Evolutionary conservation across 331 rosid genomes (phyloP).

Genomic region (Quercus phellos): DNA sequence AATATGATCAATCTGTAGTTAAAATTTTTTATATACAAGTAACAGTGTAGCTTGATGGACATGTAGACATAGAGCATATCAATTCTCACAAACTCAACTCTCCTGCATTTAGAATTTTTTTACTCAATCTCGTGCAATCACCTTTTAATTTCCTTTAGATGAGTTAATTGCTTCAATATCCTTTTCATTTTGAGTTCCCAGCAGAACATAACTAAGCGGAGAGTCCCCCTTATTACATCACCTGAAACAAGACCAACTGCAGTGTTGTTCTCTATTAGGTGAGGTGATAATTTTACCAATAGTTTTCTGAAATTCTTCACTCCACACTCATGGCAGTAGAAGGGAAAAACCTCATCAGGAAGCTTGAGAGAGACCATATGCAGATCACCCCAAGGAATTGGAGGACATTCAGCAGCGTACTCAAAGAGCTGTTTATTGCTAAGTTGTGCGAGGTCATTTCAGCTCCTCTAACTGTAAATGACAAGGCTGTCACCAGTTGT

Average conservation of each 20-base stretch:
- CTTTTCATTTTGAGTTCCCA: constrained; percentile 16
- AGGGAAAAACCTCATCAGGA: constrained; percentile 78
- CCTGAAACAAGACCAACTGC: constrained; percentile 7
- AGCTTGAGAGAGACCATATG: constrained; percentile 97
- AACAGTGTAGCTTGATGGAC: background rate
- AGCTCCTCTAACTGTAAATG: constrained; percentile 91
- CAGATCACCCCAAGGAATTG: constrained; percentile 90
- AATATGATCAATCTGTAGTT: background rate
- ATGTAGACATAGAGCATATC: constrained; percentile 8
- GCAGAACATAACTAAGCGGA: background rate
- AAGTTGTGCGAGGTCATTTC: constrained; percentile 86
- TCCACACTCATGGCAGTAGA: constrained; percentile 25
- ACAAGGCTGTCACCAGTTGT: constrained; percentile 92
- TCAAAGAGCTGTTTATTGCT: constrained; percentile 87
- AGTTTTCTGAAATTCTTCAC: constrained; percentile 20
- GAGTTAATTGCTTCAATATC: constrained; percentile 31
- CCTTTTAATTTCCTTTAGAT: constrained; percentile 15
- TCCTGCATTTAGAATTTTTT: constrained; percentile 14
- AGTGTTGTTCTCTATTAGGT: constrained; percentile 3
- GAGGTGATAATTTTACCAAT: constrained; percentile 20
- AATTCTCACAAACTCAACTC: constrained; percentile 5
- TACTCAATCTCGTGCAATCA: constrained; percentile 21
- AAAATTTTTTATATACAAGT: constrained; percentile 8
- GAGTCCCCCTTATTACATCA: background rate
- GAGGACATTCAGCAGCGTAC: constrained; percentile 78